These are phyloP conservation scores for Phyllostachys edulis DNA, from an alignment of 176 grass and related monocot genomes.

Conservation along the genomic window DNA sequence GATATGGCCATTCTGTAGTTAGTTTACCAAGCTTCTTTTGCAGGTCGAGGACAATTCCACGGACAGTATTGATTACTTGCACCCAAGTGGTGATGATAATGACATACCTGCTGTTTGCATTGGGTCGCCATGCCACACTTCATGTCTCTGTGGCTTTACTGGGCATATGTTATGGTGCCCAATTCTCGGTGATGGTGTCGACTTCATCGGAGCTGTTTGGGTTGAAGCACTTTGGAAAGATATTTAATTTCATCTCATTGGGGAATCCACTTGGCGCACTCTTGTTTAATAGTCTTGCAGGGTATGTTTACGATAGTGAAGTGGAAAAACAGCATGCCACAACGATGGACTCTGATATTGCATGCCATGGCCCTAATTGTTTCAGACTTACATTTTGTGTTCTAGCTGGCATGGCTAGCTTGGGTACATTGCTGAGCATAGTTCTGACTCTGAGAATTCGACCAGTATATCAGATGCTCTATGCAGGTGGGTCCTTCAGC, in stretches of 20 bases:
- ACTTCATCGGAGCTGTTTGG: constrained; percentile 89
- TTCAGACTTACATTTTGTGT: constrained; percentile 77
- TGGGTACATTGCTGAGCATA: constrained; percentile 76
- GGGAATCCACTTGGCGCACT: constrained; percentile 72
- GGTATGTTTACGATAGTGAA: constrained; percentile 77
- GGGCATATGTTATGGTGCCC: constrained; percentile 69
- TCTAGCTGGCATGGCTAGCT: constrained; percentile 52
- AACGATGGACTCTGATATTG: constrained; percentile 26
- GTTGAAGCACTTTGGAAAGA: constrained; percentile 83
- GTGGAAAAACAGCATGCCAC: constrained; percentile 50
- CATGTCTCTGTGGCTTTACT: constrained; percentile 53
- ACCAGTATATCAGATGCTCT: constrained; percentile 90
- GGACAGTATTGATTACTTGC: constrained; percentile 54
- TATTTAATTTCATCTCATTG: constrained; percentile 73
- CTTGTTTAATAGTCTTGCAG: constrained; percentile 74
- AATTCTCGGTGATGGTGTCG: constrained; percentile 75
- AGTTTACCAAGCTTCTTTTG: constrained; percentile 25
- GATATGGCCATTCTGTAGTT: neutral
- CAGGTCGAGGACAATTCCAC: constrained; percentile 80
- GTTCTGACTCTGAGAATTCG: constrained; percentile 70
- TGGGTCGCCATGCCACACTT: constrained; percentile 47
- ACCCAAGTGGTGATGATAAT: constrained; percentile 85
- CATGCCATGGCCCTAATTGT: constrained; percentile 79
- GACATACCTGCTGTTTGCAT: constrained; percentile 73
- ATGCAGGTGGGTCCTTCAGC: constrained; percentile 79